Evolutionary conservation across 2,329 filamentous ascomycete genomes (phyloP), one percentile per base, ranked within the genome.

Genomic region (Penicillium sp.): DNA sequence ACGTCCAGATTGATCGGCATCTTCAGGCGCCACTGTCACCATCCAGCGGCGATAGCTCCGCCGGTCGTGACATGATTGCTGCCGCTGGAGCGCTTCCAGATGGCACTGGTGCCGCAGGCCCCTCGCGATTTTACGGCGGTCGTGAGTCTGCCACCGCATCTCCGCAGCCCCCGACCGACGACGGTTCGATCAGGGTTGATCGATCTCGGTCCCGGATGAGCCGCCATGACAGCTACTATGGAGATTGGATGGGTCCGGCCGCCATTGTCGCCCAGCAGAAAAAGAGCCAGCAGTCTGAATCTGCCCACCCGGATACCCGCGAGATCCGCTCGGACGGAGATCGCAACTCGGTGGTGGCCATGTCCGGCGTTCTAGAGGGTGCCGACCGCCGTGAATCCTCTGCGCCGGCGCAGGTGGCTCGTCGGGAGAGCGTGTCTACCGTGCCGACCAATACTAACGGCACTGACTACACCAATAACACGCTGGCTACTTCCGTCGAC

Each of bases 1-100:
- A 97, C 82, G 82, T 98, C 70, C 88, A 92, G 81, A 85, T 96
- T 76, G 90, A 92, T 77, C 88, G 91, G 81, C 88, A 90, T 83
- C 88, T 92, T 87, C 89, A 92, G 79, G 88, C 86, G 73, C 86
- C 90, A 73, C 82, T 88, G 74, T 92, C 90, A 73, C 90, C 90
- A 62, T 91, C 90, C 83, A 96, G 91, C 82, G 86, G 87, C 77
- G 87, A 88, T 77, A 91, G 88, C 76, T 93, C 90, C 68, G 87
- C 84, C 64, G 87, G 88, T 71, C 81, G 83, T 72, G 84, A 87
- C 71, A 75, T 86, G 69, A 81, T 85, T 66, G 86, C 84, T 57
- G 84, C 84, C 51, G 83, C 86, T 31, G 83, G 81, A 47, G 83
- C 81, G 43, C 75, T 86, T 10, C 83, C 86, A 0, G 82, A 81